Evolutionary conservation across 164 flowering plant species (phyloP), one percentile per base, ranked within the genome.

Genomic region (Akebia trifoliata): DNA sequence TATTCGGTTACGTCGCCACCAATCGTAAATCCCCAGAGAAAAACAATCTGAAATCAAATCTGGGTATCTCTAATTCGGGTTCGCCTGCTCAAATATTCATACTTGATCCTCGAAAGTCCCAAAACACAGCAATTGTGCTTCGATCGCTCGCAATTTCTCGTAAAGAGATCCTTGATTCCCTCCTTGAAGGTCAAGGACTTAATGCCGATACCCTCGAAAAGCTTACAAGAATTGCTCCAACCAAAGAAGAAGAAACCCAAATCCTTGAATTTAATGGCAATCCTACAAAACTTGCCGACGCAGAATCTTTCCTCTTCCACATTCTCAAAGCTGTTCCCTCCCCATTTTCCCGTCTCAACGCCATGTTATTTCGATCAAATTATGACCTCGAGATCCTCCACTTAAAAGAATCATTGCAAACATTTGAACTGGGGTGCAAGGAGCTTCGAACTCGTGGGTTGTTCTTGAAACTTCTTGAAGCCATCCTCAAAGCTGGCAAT

Each of bases 401-500:
- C n/a, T 65, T 78, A 11, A 78, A 80, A 69, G 73, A 84, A 37
- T 74, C 75, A 3, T 43, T 84, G 25, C 79, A 75, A 50, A 71
- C 74, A 22, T 81, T 84, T 28, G 86, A 79, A 64, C 31, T 54
- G 17, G 97, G 65, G 2, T 87, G 95, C 72, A 76, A 78, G 50
- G 95, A 87, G 70, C 79, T 90, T 2, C 53, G 87, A 36, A 74
- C 65, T 29, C 76, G 85, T 1, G 93, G 87, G 22, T 71, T 90
- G 4, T 85, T 90, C 70, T 51, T 85, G 34, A 85, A 83, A 64
- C 92, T 90, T 29, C 75, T 90, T 1, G 95, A 90, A 66, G 92
- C 97, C 2, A 71, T 90, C 35, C 86, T 90, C 49, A 90, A 86
- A 57, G 92, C 97, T 8, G 97, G 97, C 1, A 90, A 90, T 39